Evolutionary conservation across 139 green algal genomes (phyloP).

Genomic region (Dunaliella sp.): DNA sequence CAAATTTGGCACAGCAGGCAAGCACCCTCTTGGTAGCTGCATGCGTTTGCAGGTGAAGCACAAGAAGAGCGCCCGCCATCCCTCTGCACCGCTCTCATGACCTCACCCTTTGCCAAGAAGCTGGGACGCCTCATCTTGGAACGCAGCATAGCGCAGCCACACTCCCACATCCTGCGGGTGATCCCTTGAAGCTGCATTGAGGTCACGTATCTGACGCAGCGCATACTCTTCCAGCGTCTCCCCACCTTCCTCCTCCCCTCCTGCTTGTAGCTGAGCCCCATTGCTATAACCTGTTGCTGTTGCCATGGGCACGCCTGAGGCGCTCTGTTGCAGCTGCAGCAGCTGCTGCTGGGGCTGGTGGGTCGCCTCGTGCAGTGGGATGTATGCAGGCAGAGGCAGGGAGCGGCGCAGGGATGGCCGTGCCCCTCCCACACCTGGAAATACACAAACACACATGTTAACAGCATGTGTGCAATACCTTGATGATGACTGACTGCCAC

Average conservation of each 20-base stretch:
- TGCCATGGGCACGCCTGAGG: not conserved
- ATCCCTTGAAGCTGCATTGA: constrained; percentile 69
- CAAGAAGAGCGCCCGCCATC: no score
- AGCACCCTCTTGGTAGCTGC: no score
- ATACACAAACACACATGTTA: no score
- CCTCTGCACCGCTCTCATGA: no score
- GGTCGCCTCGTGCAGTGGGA: constrained; percentile 29
- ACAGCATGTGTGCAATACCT: no score
- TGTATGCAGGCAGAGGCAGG: constrained; percentile 38
- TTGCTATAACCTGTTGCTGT: no score
- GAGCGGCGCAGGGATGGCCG: not conserved
- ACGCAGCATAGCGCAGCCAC: constrained; percentile 83
- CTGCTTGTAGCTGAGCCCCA: constrained; percentile 13
- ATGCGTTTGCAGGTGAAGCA: no score
- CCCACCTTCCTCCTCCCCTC: constrained; percentile 9
- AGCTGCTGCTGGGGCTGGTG: not conserved
- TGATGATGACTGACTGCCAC: no score
- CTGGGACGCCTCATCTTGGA: constrained; percentile 63
- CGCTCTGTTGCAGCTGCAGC: constrained; percentile 2
- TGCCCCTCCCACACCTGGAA: no score
- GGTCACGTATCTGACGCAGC: constrained; percentile 63
- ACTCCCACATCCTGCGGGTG: constrained; percentile 54
- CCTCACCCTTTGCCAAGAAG: constrained; percentile 22
- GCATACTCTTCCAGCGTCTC: constrained; percentile 65
- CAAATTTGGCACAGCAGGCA: no score